Evolutionary conservation across 345 rosid genomes (phyloP), one percentile per base, ranked within the genome.

Genomic region (Lepidium aucheri): DNA sequence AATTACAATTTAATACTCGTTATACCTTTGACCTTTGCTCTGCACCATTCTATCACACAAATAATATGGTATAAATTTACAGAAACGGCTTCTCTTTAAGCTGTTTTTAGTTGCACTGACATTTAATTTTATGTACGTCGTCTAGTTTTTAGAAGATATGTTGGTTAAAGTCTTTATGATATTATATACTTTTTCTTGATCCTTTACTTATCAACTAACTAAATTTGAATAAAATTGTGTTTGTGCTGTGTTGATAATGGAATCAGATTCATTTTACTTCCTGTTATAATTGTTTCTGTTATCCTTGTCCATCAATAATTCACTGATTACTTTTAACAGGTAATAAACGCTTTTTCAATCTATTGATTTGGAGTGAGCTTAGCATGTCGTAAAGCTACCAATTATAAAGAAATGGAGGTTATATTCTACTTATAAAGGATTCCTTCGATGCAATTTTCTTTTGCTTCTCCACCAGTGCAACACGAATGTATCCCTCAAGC

Each of bases 401-500:
- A 68, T 84, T 80, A 69, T 74, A 83, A 78, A 84, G 96, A 76
- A 77, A 68, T 36, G 86, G 81, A 81, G 83, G 81, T 80, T 76
- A 68, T 81, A 63, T 72, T 86, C 87, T 85, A 89, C 96, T 94
- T 84, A 81, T 75, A 67, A 74, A 71, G 73, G 87, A 82, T 91
- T 82, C 82, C 85, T 85, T 78, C 74, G 74, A 33, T 85, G 55
- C 96, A 67, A 79, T 87, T 91, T 91, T 85, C 74, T 94, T 94
- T 90, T 86, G 79, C 66, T 82, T 82, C 85, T 84, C 81, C 90
- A 79, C 72, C 86, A 89, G 97, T 95, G 76, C 99, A 95, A 95
- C 99, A 95, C 12, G 96, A 95, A 60, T 95, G 97, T 73, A 95
- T 95, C 60, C 99, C 97, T 35, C 99, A 95, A 91, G 99, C 99